A percentile compares a stretch with the other conserved stretches of the same genome.
These are phyloP conservation scores for Colletotrichum paranaense DNA, from an alignment of 2,329 filamentous ascomycete genomes.

Conservation along the genomic window DNA sequence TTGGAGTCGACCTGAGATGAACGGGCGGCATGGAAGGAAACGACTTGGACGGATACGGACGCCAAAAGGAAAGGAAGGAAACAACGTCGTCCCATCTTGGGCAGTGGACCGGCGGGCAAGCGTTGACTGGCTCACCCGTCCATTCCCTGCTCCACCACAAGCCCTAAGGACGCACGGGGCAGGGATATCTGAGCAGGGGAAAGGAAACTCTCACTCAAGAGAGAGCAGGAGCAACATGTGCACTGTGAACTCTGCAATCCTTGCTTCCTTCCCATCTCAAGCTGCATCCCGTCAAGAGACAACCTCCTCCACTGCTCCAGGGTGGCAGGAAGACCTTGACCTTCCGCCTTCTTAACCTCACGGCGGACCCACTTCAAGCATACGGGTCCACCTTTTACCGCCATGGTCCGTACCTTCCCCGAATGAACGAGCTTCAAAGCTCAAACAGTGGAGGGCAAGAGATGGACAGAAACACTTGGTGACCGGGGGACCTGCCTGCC, in stretches of 20 bases:
- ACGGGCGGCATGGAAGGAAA: conserved; percentile 3
- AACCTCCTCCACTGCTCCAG: not conserved
- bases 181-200: not conserved
- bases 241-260: conserved; percentile 4
- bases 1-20: not conserved
- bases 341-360: not conserved
- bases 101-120: conserved; percentile 25
- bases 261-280: not conserved
- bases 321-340: not conserved
- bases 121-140: conserved; percentile 29
- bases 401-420: conserved; percentile 21
- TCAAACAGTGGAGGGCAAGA: conserved; percentile 10
- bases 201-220: not conserved
- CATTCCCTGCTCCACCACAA: conserved; percentile 5
- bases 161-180: not conserved
- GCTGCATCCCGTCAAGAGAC: not conserved
- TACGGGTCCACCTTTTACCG: conserved; percentile 12
- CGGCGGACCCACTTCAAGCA: not conserved
- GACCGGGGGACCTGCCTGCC: not conserved
- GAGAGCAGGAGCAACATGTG: not conserved
- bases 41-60: conserved; percentile 9
- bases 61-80: conserved; percentile 20
- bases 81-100: conserved; percentile 35
- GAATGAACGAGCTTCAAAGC: conserved; percentile 17
- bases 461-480: not conserved